Conservation (phyloP, 805 yeast species). For the Ogataea ramenticola region DNA sequence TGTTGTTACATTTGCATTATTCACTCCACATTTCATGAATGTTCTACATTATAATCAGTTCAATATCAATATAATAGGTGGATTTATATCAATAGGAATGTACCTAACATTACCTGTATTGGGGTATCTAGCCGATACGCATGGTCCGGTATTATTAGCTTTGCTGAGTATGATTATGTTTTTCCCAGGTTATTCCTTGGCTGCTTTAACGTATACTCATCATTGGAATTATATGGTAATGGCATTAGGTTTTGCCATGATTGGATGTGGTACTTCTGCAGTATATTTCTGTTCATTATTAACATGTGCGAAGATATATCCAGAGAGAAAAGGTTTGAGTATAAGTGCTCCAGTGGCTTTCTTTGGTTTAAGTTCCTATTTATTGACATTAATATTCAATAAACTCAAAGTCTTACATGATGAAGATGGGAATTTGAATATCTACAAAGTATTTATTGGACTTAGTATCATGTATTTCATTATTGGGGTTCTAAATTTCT, state of each 20-base stretch:
- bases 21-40: slow-evolving; percentile 59
- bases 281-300: slow-evolving; percentile 63
- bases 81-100: slow-evolving; percentile 71
- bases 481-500: slow-evolving; percentile 54
- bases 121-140: slow-evolving; percentile 79
- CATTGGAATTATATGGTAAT: slow-evolving; percentile 26
- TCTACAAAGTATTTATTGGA: slow-evolving; percentile 43
- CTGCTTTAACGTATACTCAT: slow-evolving; percentile 29
- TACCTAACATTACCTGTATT: slow-evolving; percentile 76
- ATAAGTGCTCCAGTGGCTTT: slow-evolving; percentile 85
- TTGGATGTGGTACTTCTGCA: slow-evolving; percentile 70
- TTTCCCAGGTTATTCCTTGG: slow-evolving; percentile 59
- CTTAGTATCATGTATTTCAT: slow-evolving; percentile 47
- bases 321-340: slow-evolving; percentile 67
- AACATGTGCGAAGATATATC: slow-evolving; percentile 83
- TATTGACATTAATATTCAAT: slow-evolving; percentile 59
- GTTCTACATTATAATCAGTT: slow-evolving; percentile 58
- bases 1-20: slow-evolving; percentile 73
- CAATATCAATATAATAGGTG: slow-evolving; percentile 62
- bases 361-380: slow-evolving; percentile 75
- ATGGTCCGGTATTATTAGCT: slow-evolving; percentile 72
- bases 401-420: slow-evolving; percentile 27
- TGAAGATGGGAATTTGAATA: slow-evolving; percentile 28
- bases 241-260: slow-evolving; percentile 45
- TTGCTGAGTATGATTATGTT: slow-evolving; percentile 52